Evolutionary conservation across 108 stramenopile genomes (phyloP).

Genomic region (Licmophora abbreviata): DNA sequence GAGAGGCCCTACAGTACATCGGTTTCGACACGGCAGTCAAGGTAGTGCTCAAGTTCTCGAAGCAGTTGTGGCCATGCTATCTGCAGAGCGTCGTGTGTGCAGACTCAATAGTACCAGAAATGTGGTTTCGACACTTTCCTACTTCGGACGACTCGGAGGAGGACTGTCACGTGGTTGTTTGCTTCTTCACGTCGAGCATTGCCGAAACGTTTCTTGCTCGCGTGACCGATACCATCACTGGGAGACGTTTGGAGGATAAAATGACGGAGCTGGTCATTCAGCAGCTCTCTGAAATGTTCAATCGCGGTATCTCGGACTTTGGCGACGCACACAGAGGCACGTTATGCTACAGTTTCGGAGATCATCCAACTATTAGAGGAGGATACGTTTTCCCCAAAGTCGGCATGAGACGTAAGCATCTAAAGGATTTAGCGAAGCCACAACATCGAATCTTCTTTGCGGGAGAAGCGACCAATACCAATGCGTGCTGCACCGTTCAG

Average conservation of each 20-base stretch:
- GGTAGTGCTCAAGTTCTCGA: conserved; percentile 11
- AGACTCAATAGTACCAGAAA: conserved; percentile 20
- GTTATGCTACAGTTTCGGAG: not conserved
- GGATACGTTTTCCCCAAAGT: conserved; percentile 32
- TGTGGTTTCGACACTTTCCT: conserved; percentile 27
- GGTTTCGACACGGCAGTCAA: conserved; percentile 29
- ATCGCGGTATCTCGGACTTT: too few relatives aligned
- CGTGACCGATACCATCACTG: not conserved
- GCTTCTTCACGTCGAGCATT: conserved; percentile 18
- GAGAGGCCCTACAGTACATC: conserved; percentile 12
- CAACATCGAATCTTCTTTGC: conserved; percentile 25
- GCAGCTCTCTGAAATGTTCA: not conserved
- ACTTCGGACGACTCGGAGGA: not conserved
- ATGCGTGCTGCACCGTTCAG: conserved; percentile 34
- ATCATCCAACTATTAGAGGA: not conserved
- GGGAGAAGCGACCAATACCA: conserved; percentile 37
- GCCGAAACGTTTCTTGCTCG: conserved; percentile 17
- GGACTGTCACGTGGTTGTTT: conserved; percentile 8
- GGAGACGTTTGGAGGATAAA: too few relatives aligned
- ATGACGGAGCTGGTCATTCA: too few relatives aligned
- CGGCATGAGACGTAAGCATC: conserved; percentile 13
- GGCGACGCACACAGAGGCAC: too few relatives aligned
- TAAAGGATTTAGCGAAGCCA: conserved; percentile 18
- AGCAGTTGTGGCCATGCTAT: conserved; percentile 17
- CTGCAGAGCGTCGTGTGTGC: conserved; percentile 19